Conservation (phyloP, 176 grass and related monocot genomes). For the Leersia perrieri region DNA sequence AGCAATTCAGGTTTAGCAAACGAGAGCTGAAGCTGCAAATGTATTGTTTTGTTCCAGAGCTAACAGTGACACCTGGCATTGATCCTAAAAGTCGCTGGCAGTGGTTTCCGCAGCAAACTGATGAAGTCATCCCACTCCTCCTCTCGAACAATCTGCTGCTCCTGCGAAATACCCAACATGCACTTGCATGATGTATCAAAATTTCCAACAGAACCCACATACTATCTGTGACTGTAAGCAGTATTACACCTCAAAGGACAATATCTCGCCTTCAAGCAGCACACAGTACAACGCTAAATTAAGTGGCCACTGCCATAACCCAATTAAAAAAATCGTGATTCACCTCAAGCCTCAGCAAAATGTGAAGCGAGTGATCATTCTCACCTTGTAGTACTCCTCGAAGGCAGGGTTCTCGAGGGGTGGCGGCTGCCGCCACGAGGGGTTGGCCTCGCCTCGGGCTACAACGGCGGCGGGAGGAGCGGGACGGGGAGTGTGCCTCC, state of each 20-base stretch:
- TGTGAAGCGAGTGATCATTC: not conserved
- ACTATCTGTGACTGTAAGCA: not conserved
- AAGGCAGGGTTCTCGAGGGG: conserved; percentile 68
- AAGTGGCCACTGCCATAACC: not conserved
- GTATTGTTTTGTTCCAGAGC: not conserved
- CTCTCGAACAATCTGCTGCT: conserved; percentile 59
- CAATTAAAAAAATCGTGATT: not conserved
- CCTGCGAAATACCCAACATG: conserved; percentile 33
- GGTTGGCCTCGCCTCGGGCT: conserved; percentile 13
- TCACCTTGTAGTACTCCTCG: conserved; percentile 95
- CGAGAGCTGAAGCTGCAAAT: not conserved
- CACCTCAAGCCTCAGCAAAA: not conserved
- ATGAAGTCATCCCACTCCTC: conserved; percentile 88
- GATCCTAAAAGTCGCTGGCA: conserved; percentile 80
- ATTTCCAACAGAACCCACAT: not conserved
- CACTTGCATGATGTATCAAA: not conserved
- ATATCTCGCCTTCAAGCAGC: not conserved
- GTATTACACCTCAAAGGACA: not conserved
- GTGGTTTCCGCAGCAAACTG: conserved; percentile 48
- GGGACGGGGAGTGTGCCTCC: conserved; percentile 34
- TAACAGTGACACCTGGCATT: conserved; percentile 59
- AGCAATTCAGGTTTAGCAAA: not conserved
- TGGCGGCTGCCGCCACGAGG: conserved; percentile 54
- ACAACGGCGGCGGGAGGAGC: not conserved
- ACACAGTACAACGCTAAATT: not conserved